Evolutionary conservation across 1,284 basidiomycete genomes (phyloP).

Genomic region (Puccinia novopanici): DNA sequence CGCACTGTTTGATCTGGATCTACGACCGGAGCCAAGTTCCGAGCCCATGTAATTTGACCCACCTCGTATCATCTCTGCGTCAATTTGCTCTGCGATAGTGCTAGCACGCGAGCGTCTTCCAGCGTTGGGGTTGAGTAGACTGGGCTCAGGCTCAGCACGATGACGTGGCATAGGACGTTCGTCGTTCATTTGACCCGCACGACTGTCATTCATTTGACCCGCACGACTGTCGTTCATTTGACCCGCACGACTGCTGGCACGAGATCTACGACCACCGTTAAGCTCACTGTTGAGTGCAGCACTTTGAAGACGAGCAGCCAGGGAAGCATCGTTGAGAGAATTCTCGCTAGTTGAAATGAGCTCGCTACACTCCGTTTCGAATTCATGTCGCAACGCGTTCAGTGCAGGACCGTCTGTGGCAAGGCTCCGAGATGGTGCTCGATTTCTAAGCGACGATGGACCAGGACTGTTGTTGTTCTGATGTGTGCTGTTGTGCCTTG

Average conservation of each 20-base stretch:
- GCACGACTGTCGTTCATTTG: no score
- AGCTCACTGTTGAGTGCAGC: slow-evolving; percentile 46
- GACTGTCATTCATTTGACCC: no score
- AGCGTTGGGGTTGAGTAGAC: slow-evolving; percentile 14
- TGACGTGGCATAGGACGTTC: slow-evolving; percentile 16
- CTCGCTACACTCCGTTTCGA: neutral
- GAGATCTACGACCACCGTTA: slow-evolving; percentile 40
- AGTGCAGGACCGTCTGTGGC: slow-evolving; percentile 5
- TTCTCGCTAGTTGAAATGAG: neutral
- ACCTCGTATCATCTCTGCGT: slow-evolving; percentile 3
- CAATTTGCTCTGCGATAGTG: slow-evolving; percentile 10
- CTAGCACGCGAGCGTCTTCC: slow-evolving; percentile 26
- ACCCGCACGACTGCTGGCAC: slow-evolving; percentile 25
- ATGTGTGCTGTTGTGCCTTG: slow-evolving; percentile 27
- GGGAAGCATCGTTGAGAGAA: neutral
- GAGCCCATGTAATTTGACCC: neutral
- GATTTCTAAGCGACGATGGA: neutral
- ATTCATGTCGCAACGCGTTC: neutral
- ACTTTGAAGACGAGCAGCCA: slow-evolving; percentile 42
- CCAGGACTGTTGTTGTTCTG: slow-evolving; percentile 7
- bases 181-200: no score
- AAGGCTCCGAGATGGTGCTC: slow-evolving; percentile 23
- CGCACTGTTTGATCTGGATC: slow-evolving; percentile 44
- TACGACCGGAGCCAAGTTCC: slow-evolving; percentile 11
- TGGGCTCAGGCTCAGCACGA: neutral